These are phyloP conservation scores for Spongiforma sp. DNA, from an alignment of 1,284 basidiomycete species.

Conservation along the genomic window DNA sequence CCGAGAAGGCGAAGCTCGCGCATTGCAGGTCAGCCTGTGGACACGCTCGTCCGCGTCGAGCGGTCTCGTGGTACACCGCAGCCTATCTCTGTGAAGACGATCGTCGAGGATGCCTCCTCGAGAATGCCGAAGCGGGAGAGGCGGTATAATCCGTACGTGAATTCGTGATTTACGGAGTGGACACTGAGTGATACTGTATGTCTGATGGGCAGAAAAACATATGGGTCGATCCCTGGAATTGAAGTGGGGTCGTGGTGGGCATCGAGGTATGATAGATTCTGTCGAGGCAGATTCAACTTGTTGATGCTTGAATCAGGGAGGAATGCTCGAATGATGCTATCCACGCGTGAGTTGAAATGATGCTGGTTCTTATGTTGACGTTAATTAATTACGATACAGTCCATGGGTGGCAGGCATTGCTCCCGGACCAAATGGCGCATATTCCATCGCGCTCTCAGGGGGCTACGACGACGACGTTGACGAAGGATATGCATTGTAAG, in stretches of 20 bases:
- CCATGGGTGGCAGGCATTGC: slow-evolving; percentile 84
- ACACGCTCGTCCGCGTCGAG: slow-evolving; percentile 48
- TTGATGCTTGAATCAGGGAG: slow-evolving; percentile 41
- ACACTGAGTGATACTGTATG: neutral
- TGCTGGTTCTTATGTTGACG: neutral
- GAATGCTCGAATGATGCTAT: slow-evolving; percentile 75
- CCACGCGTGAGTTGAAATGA: slow-evolving; percentile 63
- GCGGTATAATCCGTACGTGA: slow-evolving; percentile 66
- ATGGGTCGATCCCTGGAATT: slow-evolving; percentile 69
- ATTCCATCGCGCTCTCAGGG: slow-evolving; percentile 81
- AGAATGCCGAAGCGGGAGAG: slow-evolving; percentile 49
- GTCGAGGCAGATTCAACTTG: neutral
- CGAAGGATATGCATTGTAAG: slow-evolving; percentile 79
- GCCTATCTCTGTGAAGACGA: slow-evolving; percentile 42
- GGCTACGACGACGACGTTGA: slow-evolving; percentile 89
- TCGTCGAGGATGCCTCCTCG: slow-evolving; percentile 35
- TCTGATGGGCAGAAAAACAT: slow-evolving; percentile 28
- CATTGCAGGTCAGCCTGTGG: slow-evolving; percentile 60
- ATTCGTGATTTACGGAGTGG: neutral
- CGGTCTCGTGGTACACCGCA: slow-evolving; percentile 36
- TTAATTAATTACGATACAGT: slow-evolving; percentile 37
- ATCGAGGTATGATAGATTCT: slow-evolving; percentile 44
- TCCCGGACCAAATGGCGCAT: slow-evolving; percentile 68
- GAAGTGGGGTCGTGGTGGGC: slow-evolving; percentile 84
- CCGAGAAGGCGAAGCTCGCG: slow-evolving; percentile 69